Evolutionary conservation across 2,329 filamentous ascomycete genomes (phyloP).

Genomic region (Ceratocystis diversiconidia): DNA sequence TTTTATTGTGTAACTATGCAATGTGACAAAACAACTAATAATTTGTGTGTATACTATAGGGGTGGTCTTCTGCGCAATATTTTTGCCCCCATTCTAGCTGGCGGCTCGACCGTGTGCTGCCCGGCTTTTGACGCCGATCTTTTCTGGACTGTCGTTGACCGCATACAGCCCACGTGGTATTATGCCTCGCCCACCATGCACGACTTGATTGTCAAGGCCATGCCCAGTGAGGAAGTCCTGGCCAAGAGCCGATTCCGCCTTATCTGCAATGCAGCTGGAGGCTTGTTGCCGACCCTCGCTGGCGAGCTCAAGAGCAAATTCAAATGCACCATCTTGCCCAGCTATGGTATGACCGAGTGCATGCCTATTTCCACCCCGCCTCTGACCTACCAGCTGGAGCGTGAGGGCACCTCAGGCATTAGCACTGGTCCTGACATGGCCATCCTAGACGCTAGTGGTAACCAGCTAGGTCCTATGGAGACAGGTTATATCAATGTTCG

Average conservation of each 20-base stretch:
- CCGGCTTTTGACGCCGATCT: constrained; percentile 38
- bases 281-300: constrained; percentile 37
- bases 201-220: constrained; percentile 37
- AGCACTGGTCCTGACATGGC: constrained; percentile 37
- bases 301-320: constrained; percentile 36
- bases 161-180: constrained; percentile 39
- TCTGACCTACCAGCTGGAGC: constrained; percentile 36
- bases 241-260: constrained; percentile 33
- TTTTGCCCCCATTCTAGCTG: constrained; percentile 39
- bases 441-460: constrained; percentile 33
- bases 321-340: constrained; percentile 37
- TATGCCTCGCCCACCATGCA: constrained; percentile 46
- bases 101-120: constrained; percentile 40
- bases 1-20: neutral
- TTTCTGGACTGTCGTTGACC: constrained; percentile 41
- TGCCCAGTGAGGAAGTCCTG: constrained; percentile 27
- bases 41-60: constrained; percentile 21
- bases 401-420: constrained; percentile 39
- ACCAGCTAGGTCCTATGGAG: constrained; percentile 21
- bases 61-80: constrained; percentile 41
- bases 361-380: constrained; percentile 45
- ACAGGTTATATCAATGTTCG: constrained; percentile 37
- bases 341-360: constrained; percentile 47
- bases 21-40: neutral
- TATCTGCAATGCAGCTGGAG: constrained; percentile 43